Evolutionary conservation across 2,329 filamentous ascomycete genomes (phyloP).

Genomic region (Fusarium mundagurra): DNA sequence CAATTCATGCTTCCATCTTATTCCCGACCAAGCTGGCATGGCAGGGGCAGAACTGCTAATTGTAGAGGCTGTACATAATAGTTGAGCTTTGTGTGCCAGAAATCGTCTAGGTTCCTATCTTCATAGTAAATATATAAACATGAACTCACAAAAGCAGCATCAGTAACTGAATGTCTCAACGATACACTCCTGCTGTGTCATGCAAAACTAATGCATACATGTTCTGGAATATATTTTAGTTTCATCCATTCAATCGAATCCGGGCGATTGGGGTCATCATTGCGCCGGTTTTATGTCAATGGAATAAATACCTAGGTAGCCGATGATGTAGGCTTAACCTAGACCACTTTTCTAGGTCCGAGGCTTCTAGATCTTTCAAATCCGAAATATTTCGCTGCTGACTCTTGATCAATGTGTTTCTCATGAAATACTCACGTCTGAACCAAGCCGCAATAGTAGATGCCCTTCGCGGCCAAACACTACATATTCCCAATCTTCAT

Average conservation of each 20-base stretch:
- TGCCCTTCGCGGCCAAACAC: conserved; percentile 42
- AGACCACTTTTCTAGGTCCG: background rate
- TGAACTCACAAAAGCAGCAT: background rate
- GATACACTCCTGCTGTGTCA: no score
- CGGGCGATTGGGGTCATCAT: background rate
- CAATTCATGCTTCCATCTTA: background rate
- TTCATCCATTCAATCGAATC: background rate
- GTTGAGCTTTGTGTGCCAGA: background rate
- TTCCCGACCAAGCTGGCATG: background rate
- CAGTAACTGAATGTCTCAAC: background rate
- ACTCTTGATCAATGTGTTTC: background rate
- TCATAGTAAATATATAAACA: background rate
- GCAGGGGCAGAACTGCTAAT: background rate
- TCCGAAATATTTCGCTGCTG: background rate
- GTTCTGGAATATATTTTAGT: background rate
- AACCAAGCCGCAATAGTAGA: conserved; percentile 32
- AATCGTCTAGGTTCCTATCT: background rate
- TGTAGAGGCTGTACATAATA: background rate
- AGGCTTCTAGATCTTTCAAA: background rate
- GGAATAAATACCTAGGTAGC: background rate
- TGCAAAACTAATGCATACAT: background rate
- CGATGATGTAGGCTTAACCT: conserved; percentile 3
- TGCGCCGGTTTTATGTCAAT: background rate
- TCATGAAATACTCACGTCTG: conserved; percentile 32
- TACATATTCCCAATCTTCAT: conserved; percentile 43